phyloP scores from a whole-genome alignment of 257 asterid species.

The Euphrasia confusa region DNA sequence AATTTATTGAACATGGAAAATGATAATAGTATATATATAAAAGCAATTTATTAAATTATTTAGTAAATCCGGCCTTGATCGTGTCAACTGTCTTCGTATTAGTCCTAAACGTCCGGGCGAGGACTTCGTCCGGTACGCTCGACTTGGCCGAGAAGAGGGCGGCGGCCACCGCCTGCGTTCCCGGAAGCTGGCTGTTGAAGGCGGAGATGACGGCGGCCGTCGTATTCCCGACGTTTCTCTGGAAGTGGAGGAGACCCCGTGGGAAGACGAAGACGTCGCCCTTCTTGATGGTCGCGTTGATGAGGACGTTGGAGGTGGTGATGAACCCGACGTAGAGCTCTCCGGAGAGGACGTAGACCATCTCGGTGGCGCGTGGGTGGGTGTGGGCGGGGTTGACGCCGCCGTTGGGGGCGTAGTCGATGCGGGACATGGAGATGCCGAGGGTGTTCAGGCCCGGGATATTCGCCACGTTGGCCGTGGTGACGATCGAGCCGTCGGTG shows the following conservation, averaged over 20 bases:
- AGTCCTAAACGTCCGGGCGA: conserved; percentile 50
- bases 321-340: conserved; percentile 57
- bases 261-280: conserved; percentile 68
- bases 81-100: conserved; percentile 34
- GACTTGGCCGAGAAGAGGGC: conserved; percentile 51
- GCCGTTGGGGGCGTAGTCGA: conserved; percentile 73
- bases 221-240: conserved; percentile 49
- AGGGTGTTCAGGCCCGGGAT: conserved; percentile 76
- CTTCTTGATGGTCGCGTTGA: conserved; percentile 37
- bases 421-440: conserved; percentile 54
- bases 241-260: conserved; percentile 66
- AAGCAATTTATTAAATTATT: too few relatives aligned
- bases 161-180: conserved; percentile 58
- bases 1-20: too few relatives aligned
- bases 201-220: conserved; percentile 53
- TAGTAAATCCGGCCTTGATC: conserved; percentile 48
- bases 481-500: conserved; percentile 43
- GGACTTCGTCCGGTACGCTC: conserved; percentile 53
- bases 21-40: too few relatives aligned
- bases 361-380: conserved; percentile 73
- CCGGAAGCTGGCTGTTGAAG: conserved; percentile 74
- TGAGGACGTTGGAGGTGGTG: conserved; percentile 58
- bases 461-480: conserved; percentile 50
- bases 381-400: conserved; percentile 65
- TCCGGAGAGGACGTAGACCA: conserved; percentile 45